These are phyloP conservation scores for Phyllosticta citribraziliensis DNA, from an alignment of 2,329 filamentous ascomycete genomes.

Conservation along the genomic window DNA sequence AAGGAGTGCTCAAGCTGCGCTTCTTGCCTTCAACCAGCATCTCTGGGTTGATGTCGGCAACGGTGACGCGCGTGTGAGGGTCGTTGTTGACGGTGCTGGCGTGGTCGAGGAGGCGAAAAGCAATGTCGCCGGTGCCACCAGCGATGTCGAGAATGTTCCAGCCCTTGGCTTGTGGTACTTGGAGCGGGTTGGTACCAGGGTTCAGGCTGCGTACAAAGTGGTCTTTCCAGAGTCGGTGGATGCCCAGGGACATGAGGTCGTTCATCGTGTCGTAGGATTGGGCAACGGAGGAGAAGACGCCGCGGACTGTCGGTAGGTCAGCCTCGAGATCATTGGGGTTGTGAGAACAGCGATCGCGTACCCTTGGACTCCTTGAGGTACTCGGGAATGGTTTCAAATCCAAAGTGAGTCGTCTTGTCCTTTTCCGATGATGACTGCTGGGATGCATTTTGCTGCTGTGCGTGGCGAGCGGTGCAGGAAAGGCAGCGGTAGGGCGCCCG, in stretches of 20 bases:
- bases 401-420: conserved; percentile 73
- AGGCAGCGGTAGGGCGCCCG: conserved; percentile 38
- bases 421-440: conserved; percentile 27
- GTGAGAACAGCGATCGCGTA: conserved; percentile 20
- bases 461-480: conserved; percentile 36
- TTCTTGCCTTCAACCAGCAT: conserved; percentile 87
- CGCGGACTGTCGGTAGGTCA: conserved; percentile 50
- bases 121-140: conserved; percentile 94
- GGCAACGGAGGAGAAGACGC: conserved; percentile 91
- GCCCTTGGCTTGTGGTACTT: conserved; percentile 31
- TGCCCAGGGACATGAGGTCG: conserved; percentile 95
- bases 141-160: conserved; percentile 89
- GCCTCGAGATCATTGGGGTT: not conserved
- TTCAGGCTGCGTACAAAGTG: conserved; percentile 89
- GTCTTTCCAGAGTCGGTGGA: conserved; percentile 96
- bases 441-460: conserved; percentile 28
- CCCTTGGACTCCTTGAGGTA: conserved; percentile 63
- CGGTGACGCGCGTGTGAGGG: conserved; percentile 70
- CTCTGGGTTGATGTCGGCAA: conserved; percentile 90
- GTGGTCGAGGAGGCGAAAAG: conserved; percentile 89
- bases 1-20: conserved; percentile 56
- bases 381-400: conserved; percentile 76
- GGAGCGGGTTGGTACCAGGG: conserved; percentile 54
- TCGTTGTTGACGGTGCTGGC: conserved; percentile 73
- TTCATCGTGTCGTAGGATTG: conserved; percentile 97